Evolutionary conservation across 208 protist species (phyloP), one percentile per base, ranked within the genome.

Genomic region (Lotmaria passim): DNA sequence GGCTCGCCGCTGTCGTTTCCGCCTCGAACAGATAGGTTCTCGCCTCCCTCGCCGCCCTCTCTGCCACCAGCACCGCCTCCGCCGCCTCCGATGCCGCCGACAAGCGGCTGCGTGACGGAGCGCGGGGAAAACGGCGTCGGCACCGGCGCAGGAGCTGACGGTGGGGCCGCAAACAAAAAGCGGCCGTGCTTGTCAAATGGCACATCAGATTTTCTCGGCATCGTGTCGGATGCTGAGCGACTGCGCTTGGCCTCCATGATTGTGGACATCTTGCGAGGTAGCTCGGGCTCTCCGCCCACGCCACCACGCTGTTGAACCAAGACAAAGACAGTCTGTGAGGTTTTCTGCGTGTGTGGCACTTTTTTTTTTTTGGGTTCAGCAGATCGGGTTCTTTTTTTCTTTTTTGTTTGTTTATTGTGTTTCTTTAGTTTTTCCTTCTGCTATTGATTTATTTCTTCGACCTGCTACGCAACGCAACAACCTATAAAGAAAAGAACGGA

Each of bases 231-330:
- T 2, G 31, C 41, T 4, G 70, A 75, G 52, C n/a, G 53, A 1
- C 23, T 69, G 34, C 41, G 61, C 3, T 51, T 69, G 53, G 51
- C 61, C 24, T 63, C 52, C n/a, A 34, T 69, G 31, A 23, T 69
- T 31, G 34, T 69, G 15, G 70, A 69, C 55, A 58, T 69, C 12
- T 57, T 75, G n/a, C 43, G 31, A 14, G 14, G 53, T 33, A 53
- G 33, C 43, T 28, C 53, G 7, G 11, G 14, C 0, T 30, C 24
- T 24, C 48, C n/a, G 4, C 41, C 39, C 15, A n/a, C 31, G 23
- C 26, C 46, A 2, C 58, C 36, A 24, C 44, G 21, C 26, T 38
- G 23, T 43, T 24, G 10, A 19, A 21, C 19, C 14, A 24, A 39
- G 51, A 56, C 5, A 56, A 38, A n/a, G n/a, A n/a, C n/a, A n/a